These are phyloP conservation scores for Pisolithus orientalis DNA, from an alignment of 768 basidiomycete genomes.

Conservation along the genomic window DNA sequence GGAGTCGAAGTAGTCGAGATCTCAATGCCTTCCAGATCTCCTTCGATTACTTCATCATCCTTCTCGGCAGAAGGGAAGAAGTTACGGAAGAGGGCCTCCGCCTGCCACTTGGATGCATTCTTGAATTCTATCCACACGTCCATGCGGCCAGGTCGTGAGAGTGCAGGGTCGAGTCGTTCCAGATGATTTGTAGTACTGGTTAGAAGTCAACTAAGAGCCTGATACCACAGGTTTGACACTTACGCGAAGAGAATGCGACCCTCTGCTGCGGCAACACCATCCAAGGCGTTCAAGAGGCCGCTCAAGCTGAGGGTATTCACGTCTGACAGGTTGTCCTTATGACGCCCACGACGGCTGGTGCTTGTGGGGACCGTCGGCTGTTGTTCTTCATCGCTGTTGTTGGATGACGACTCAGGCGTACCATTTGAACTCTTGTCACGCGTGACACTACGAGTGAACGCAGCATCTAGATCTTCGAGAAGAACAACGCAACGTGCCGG, in stretches of 20 bases:
- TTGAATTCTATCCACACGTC: constrained; percentile 92
- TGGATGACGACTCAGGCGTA: constrained; percentile 32
- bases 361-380: constrained; percentile 28
- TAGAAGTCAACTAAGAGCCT: not conserved
- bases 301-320: constrained; percentile 78
- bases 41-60: constrained; percentile 32
- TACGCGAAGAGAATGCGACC: constrained; percentile 86
- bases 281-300: constrained; percentile 77
- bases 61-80: constrained; percentile 79
- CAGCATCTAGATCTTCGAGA: constrained; percentile 87
- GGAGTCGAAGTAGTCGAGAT: constrained; percentile 33
- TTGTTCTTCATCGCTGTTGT: constrained; percentile 28
- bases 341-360: constrained; percentile 39
- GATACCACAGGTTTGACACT: constrained; percentile 21
- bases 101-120: constrained; percentile 80
- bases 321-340: constrained; percentile 60
- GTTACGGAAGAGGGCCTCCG: constrained; percentile 81
- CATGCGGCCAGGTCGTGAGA: constrained; percentile 89
- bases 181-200: constrained; percentile 82
- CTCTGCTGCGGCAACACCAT: constrained; percentile 83
- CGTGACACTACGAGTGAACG: constrained; percentile 70
- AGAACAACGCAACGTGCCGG: constrained; percentile 82
- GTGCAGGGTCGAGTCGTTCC: constrained; percentile 84
- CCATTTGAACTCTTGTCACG: constrained; percentile 53
- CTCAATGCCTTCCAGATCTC: constrained; percentile 43